These are phyloP conservation scores for Primulina tabacum DNA, from an alignment of 257 asterid species.

Conservation along the genomic window DNA sequence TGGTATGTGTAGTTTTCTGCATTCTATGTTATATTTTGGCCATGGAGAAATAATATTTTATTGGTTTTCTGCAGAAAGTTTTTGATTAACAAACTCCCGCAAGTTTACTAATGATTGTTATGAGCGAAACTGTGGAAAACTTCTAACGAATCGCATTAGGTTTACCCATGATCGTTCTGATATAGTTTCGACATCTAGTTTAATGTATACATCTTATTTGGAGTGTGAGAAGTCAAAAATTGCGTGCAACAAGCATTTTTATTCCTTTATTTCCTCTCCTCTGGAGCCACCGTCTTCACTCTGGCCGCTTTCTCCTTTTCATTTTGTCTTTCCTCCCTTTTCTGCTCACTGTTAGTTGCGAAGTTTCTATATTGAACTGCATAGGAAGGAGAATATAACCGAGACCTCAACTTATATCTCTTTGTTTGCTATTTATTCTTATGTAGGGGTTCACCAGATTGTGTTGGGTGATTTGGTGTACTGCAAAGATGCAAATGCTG, in stretches of 20 bases:
- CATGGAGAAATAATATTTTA: background rate
- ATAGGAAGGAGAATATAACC: background rate
- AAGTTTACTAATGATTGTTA: background rate
- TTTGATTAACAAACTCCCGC: background rate
- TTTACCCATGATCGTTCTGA: background rate
- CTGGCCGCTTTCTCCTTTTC: too few species aligned
- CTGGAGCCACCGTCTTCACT: too few species aligned
- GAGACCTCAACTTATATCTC: slow-evolving; percentile 19
- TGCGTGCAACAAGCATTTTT: too few species aligned
- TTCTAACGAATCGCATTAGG: background rate
- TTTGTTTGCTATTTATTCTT: slow-evolving; percentile 28
- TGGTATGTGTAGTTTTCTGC: slow-evolving; percentile 44
- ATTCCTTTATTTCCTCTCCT: too few species aligned
- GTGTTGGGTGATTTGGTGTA: slow-evolving; percentile 87
- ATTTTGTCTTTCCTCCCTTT: too few species aligned
- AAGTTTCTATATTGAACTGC: slow-evolving; percentile 3
- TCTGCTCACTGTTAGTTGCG: background rate
- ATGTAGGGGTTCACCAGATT: slow-evolving; percentile 62
- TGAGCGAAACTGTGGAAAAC: background rate
- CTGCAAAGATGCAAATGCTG: slow-evolving; percentile 56
- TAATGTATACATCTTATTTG: too few species aligned
- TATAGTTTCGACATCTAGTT: too few species aligned
- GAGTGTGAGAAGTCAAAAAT: too few species aligned
- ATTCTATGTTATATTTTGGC: slow-evolving; percentile 5
- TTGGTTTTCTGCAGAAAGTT: slow-evolving; percentile 10